Conservation (phyloP, 2,329 filamentous ascomycete genomes). For the Pseudopithomyces chartarum region DNA sequence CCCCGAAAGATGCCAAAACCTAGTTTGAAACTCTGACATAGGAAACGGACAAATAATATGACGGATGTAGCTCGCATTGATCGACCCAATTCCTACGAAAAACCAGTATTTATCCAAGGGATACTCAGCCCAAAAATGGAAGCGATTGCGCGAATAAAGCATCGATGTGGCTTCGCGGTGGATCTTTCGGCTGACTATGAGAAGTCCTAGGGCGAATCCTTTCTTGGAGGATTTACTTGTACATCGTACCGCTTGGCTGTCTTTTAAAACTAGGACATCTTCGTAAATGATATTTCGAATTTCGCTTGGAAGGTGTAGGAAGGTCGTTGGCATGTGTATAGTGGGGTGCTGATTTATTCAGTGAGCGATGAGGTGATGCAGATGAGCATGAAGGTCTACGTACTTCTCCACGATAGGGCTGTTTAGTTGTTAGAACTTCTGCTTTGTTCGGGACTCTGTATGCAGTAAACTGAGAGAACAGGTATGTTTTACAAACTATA, state of each 20-base stretch:
- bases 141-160: slow-evolving; percentile 11
- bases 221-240: too few relatives aligned
- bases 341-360: neutral
- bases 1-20: too few relatives aligned
- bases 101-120: neutral
- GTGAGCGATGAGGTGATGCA: too few relatives aligned
- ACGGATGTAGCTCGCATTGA: neutral
- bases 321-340: neutral
- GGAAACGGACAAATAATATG: neutral
- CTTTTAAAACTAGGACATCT: slow-evolving; percentile 1
- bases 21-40: neutral
- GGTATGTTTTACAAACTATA: too few relatives aligned
- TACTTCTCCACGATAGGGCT: too few relatives aligned
- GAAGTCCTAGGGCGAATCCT: neutral
- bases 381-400: too few relatives aligned
- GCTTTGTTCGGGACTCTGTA: too few relatives aligned
- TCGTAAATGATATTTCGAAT: slow-evolving; percentile 9
- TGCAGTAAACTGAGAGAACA: too few relatives aligned
- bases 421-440: too few relatives aligned
- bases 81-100: neutral
- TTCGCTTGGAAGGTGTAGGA: slow-evolving; percentile 3
- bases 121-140: neutral
- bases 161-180: slow-evolving; percentile 8
- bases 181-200: slow-evolving; percentile 4
- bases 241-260: neutral